phyloP scores from a whole-genome alignment of 2,329 filamentous ascomycete genomes.

The Ascochyta clinopodiicola region DNA sequence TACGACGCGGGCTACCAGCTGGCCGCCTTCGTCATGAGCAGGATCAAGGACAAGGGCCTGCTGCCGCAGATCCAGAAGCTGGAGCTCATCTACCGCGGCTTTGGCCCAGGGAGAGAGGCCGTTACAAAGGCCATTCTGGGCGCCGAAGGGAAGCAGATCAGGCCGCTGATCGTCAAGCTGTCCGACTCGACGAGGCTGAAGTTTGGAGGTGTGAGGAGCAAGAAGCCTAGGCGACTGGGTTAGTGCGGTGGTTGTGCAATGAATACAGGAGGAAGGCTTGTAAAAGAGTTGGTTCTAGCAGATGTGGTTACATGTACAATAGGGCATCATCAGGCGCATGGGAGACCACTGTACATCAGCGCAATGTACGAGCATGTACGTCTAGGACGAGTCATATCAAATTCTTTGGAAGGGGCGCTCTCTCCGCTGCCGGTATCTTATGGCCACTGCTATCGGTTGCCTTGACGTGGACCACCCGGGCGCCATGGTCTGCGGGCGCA shows the following conservation, averaged over 20 bases:
- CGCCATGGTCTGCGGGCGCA: constrained; percentile 39
- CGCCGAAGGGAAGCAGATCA: constrained; percentile 77
- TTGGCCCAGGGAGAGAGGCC: constrained; percentile 85
- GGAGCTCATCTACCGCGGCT: constrained; percentile 84
- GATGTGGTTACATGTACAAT: constrained; percentile 25
- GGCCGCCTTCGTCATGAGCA: constrained; percentile 79
- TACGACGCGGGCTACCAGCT: constrained; percentile 96
- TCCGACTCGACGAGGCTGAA: constrained; percentile 89
- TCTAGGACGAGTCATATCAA: constrained; percentile 38
- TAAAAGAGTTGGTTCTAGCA: not conserved
- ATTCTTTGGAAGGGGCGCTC: constrained; percentile 52
- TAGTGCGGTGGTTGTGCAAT: constrained; percentile 45
- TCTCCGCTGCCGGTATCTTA: constrained; percentile 52
- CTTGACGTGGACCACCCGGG: constrained; percentile 45
- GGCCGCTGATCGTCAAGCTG: constrained; percentile 77
- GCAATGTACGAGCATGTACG: not conserved
- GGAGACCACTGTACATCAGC: constrained; percentile 7
- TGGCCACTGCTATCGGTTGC: constrained; percentile 53
- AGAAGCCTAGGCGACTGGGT: constrained; percentile 80
- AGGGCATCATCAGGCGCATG: constrained; percentile 28
- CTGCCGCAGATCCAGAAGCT: constrained; percentile 76
- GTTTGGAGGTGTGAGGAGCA: constrained; percentile 91
- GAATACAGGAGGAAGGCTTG: constrained; percentile 30
- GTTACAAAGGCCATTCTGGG: constrained; percentile 89
- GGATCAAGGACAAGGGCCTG: constrained; percentile 82